These are phyloP conservation scores for Alternaria arbusti DNA, from an alignment of 2,329 filamentous ascomycete species.

Conservation along the genomic window DNA sequence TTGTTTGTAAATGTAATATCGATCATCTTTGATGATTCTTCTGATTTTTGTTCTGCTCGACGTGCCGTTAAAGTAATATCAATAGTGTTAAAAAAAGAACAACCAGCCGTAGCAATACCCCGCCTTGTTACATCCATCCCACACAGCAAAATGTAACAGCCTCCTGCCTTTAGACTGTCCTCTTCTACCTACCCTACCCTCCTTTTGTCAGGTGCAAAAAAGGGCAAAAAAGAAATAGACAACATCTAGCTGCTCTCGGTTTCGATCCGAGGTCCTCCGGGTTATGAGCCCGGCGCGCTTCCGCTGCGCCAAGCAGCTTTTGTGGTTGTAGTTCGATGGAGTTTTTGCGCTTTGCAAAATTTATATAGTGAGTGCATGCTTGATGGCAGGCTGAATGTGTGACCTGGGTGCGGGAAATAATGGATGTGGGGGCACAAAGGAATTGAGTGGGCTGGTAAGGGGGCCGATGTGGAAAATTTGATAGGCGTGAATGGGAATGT, in stretches of 20 bases:
- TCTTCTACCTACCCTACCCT: too few relatives aligned
- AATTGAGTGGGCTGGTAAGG: background rate
- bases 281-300: slow-evolving; percentile 48
- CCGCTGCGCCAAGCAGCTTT: slow-evolving; percentile 44
- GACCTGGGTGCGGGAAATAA: too few relatives aligned
- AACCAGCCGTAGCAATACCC: too few relatives aligned
- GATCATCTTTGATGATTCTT: background rate
- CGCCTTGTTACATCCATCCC: too few relatives aligned
- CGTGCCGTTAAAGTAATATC: too few relatives aligned
- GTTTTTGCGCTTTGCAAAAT: accelerated
- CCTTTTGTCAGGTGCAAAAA: too few relatives aligned
- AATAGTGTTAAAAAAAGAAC: too few relatives aligned
- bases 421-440: background rate
- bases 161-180: too few relatives aligned
- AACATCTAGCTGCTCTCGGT: slow-evolving; percentile 22
- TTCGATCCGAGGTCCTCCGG: slow-evolving; percentile 40
- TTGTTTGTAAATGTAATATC: background rate
- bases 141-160: too few relatives aligned
- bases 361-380: too few relatives aligned
- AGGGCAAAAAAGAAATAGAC: background rate
- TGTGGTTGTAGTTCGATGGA: background rate
- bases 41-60: too few relatives aligned
- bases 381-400: too few relatives aligned
- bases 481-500: background rate
- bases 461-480: background rate